These are phyloP conservation scores for Dunaliella sp. DNA, from an alignment of 139 green algal genomes.

Conservation along the genomic window DNA sequence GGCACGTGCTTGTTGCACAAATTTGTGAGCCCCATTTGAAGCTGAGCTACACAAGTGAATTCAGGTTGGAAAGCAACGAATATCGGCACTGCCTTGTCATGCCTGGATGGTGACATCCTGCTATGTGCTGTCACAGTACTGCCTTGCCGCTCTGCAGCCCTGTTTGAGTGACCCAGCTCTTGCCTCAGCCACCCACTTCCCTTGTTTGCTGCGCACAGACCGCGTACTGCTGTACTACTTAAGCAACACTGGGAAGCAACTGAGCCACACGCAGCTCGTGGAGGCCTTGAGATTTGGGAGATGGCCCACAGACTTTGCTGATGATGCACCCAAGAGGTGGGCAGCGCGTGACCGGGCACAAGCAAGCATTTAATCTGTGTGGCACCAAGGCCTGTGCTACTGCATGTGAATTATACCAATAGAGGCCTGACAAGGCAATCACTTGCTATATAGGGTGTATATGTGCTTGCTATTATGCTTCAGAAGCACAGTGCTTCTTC, in stretches of 20 bases:
- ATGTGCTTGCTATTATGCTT: too few species aligned
- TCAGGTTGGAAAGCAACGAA: not conserved
- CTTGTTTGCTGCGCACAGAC: not conserved
- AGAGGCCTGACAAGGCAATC: too few species aligned
- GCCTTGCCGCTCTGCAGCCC: not conserved
- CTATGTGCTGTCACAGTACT: not conserved
- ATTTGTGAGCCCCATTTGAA: too few species aligned
- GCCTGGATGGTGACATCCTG: not conserved
- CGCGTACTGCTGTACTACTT: conserved; percentile 84
- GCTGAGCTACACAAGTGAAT: too few species aligned
- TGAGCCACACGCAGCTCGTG: not conserved
- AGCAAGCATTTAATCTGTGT: too few species aligned
- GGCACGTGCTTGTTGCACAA: too few species aligned
- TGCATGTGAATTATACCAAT: too few species aligned
- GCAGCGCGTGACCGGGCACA: too few species aligned
- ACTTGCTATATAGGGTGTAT: too few species aligned
- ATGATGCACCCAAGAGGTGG: not conserved
- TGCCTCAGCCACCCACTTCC: not conserved
- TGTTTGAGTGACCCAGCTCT: not conserved
- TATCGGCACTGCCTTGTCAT: not conserved
- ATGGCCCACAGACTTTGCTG: not conserved
- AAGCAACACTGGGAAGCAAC: conserved; percentile 12
- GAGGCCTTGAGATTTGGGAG: not conserved
- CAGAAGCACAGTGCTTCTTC: too few species aligned
- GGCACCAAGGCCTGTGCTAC: too few species aligned